These are phyloP conservation scores for Candolleomyces aberdarensis DNA, from an alignment of 768 basidiomycete genomes.

Conservation along the genomic window DNA sequence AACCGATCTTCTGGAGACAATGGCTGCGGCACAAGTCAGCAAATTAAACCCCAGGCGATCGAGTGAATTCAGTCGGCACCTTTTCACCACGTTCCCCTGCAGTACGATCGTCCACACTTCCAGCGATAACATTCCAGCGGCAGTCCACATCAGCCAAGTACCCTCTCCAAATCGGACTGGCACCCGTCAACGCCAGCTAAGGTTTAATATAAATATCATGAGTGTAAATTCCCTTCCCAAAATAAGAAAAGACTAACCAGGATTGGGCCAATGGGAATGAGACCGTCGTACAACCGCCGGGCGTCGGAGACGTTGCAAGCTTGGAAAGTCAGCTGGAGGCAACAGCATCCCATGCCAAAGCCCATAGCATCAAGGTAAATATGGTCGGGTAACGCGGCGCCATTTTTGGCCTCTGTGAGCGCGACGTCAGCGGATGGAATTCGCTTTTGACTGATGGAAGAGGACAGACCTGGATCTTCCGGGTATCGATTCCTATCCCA, in stretches of 20 bases:
- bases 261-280: slow-evolving; percentile 93
- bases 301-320: slow-evolving; percentile 93
- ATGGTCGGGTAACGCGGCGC: slow-evolving; percentile 85
- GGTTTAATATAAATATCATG: neutral
- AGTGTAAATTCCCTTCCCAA: neutral
- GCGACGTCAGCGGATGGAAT: slow-evolving; percentile 1
- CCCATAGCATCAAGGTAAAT: slow-evolving; percentile 99
- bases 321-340: slow-evolving; percentile 96
- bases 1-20: slow-evolving; percentile 78
- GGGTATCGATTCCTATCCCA: slow-evolving; percentile 80
- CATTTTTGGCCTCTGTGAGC: slow-evolving; percentile 75
- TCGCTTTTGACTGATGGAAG: neutral
- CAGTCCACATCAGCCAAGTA: slow-evolving; percentile 96
- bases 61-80: slow-evolving; percentile 34
- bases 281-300: slow-evolving; percentile 90
- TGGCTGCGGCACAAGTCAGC: slow-evolving; percentile 24
- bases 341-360: slow-evolving; percentile 99
- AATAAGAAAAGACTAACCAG: slow-evolving; percentile 54
- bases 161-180: slow-evolving; percentile 93
- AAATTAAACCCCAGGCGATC: slow-evolving; percentile 4
- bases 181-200: slow-evolving; percentile 90
- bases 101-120: slow-evolving; percentile 97
- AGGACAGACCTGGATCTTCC: slow-evolving; percentile 72
- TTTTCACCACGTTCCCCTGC: slow-evolving; percentile 90
- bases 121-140: slow-evolving; percentile 98